Conservation (phyloP, 495 filamentous ascomycete genomes). For the Penicillium antarcticum region DNA sequence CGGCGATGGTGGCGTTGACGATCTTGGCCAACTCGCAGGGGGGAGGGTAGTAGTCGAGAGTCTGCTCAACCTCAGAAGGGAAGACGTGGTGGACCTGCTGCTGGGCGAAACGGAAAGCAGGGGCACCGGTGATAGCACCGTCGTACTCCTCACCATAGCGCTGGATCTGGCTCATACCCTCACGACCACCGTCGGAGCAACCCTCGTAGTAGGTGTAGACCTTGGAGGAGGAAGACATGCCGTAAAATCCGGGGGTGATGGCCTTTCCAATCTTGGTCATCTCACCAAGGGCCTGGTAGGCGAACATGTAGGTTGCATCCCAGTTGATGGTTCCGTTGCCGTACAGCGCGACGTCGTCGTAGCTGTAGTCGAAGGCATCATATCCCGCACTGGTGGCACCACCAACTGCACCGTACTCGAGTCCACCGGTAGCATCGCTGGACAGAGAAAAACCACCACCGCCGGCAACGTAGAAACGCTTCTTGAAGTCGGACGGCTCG, state of each 20-base stretch:
- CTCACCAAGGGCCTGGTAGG: slow-evolving; percentile 42
- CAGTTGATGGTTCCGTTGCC: slow-evolving; percentile 44
- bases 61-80: slow-evolving; percentile 41
- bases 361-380: slow-evolving; percentile 30
- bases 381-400: slow-evolving; percentile 39
- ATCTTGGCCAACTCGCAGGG: slow-evolving; percentile 51
- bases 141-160: slow-evolving; percentile 50
- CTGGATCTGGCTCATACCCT: slow-evolving; percentile 49
- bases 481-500: slow-evolving; percentile 30
- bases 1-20: slow-evolving; percentile 46
- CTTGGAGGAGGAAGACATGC: slow-evolving; percentile 22
- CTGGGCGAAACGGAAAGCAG: slow-evolving; percentile 49
- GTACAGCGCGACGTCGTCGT: slow-evolving; percentile 34
- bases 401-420: slow-evolving; percentile 36
- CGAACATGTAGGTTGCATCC: slow-evolving; percentile 42
- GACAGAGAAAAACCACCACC: slow-evolving; percentile 32
- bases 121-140: slow-evolving; percentile 47
- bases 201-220: slow-evolving; percentile 39
- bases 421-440: slow-evolving; percentile 29
- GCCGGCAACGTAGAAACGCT: slow-evolving; percentile 37
- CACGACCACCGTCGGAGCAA: slow-evolving; percentile 37
- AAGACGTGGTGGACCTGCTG: slow-evolving; percentile 51
- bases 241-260: slow-evolving; percentile 33
- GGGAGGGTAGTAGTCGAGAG: slow-evolving; percentile 46
- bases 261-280: slow-evolving; percentile 35